Evolutionary conservation across 441 rosid species (phyloP).

Genomic region (Gossypium aridum): DNA sequence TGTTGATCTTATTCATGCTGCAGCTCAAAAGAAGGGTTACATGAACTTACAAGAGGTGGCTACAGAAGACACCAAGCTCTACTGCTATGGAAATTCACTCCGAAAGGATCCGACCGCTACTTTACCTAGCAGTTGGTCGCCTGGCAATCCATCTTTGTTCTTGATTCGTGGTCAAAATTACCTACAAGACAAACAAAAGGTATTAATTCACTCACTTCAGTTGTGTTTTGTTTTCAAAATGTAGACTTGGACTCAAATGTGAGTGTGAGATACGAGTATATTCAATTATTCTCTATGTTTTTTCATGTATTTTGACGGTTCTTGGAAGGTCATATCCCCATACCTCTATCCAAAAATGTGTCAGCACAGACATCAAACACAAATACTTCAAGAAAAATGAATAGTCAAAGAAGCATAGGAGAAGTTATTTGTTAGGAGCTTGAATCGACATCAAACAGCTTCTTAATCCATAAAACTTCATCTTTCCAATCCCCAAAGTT

Average conservation of each 20-base stretch:
- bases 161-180: constrained; percentile 74
- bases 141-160: constrained; percentile 65
- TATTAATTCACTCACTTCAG: constrained; percentile 13
- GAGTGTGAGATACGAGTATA: background rate
- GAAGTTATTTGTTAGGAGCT: too few relatives aligned
- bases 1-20: constrained; percentile 8
- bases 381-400: background rate
- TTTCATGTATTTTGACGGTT: background rate
- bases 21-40: constrained; percentile 80
- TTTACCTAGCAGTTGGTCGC: constrained; percentile 65
- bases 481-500: background rate
- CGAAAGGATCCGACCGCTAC: constrained; percentile 49
- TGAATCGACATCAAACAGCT: too few relatives aligned
- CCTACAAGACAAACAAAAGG: constrained; percentile 63
- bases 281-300: background rate
- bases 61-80: constrained; percentile 26
- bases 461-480: background rate
- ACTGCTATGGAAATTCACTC: constrained; percentile 66
- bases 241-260: background rate
- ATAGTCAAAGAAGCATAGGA: background rate
- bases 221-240: background rate
- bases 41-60: constrained; percentile 49
- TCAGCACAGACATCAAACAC: background rate
- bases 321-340: background rate
- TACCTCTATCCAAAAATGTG: background rate